Percentiles rank a stretch among this genome's conserved stretches.
Conservation (phyloP, 176 grass and related monocot species). For the Tillandsia leiboldiana region DNA sequence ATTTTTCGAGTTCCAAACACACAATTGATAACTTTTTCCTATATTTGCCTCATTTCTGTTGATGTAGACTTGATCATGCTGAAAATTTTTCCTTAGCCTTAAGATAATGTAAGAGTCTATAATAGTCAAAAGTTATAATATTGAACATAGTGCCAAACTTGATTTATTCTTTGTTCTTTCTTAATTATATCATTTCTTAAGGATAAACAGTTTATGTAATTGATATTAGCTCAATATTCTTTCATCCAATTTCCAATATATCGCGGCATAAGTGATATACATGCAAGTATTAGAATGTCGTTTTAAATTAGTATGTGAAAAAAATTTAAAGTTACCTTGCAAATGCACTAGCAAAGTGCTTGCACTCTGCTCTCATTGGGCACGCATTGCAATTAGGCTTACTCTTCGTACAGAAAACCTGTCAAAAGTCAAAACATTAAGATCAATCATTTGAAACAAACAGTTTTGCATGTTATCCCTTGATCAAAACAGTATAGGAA, state of each 20-base stretch:
- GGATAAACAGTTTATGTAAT: background rate
- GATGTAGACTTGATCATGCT: background rate
- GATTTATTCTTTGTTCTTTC: too few relatives aligned
- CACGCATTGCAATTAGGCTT: slow-evolving; percentile 92
- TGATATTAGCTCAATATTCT: background rate
- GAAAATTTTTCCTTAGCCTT: too few relatives aligned
- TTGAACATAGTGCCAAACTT: too few relatives aligned
- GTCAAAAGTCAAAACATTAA: slow-evolving; percentile 2
- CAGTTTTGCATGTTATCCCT: background rate
- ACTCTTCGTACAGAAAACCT: slow-evolving; percentile 88
- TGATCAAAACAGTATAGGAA: slow-evolving; percentile 4
- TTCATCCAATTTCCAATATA: background rate
- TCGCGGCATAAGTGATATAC: background rate
- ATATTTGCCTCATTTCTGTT: background rate
- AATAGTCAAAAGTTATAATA: too few relatives aligned
- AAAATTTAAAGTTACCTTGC: slow-evolving; percentile 41
- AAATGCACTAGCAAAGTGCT: slow-evolving; percentile 88
- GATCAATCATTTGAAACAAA: slow-evolving; percentile 15
- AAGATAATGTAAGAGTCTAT: too few relatives aligned
- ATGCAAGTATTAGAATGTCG: background rate
- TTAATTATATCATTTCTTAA: background rate
- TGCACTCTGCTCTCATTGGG: slow-evolving; percentile 87
- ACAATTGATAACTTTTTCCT: background rate
- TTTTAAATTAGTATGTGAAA: too few relatives aligned
- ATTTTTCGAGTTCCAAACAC: too few relatives aligned